Evolutionary conservation across 2,329 filamentous ascomycete genomes (phyloP), one percentile per base, ranked within the genome.

Genomic region (Rasamsonia emersonii): DNA sequence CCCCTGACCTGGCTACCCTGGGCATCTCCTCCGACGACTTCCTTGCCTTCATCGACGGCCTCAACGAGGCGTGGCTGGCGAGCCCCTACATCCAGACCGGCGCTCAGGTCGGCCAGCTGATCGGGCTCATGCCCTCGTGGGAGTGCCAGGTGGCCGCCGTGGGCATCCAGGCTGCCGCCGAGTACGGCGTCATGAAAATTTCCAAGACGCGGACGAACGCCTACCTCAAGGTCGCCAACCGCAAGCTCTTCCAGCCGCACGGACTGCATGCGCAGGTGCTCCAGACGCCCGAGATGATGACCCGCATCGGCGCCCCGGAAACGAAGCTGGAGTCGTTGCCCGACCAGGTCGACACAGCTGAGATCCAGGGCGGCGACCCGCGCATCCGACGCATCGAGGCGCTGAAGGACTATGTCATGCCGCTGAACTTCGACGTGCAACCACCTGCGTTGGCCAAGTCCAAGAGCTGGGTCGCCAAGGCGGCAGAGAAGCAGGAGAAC

Each of bases 41-140:
- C 25, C 32, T 61, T 6, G 38, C 47, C 10, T 59, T 58, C 38
- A 45, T 62, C 36, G 58, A 63, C 40, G 46, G 46, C 14, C 45
- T 62, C 6, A 62, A 62, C 33, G 69, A 75, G 2, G 65, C 67
- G 21, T 75, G 70, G 2, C 76, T 78, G 8, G 75, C 77, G 2
- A 62, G 66, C 28, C 51, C 58, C 9, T 51, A 49, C 8, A 32
- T 54, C 3, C 44, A 49, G 28, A 36, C 49, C 9, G 19, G 54
- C 9, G 37, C 48, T 18, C 15, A 49, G 4, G 41, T 44, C 2
- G 45, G 50, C 3, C 34, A 47, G 10, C 30, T 43, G 5, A 28
- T 55, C 3, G 35, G 45, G 0, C 35, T 55, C 11, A 44, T 58
- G 10, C 55, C 58, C 4, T 40, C 49, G 18, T 25, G 58, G 9